Percentiles rank a stretch among this genome's conserved stretches.
Conservation (phyloP, 1,139 yeast species). For the Geotrichum histeridarum region DNA sequence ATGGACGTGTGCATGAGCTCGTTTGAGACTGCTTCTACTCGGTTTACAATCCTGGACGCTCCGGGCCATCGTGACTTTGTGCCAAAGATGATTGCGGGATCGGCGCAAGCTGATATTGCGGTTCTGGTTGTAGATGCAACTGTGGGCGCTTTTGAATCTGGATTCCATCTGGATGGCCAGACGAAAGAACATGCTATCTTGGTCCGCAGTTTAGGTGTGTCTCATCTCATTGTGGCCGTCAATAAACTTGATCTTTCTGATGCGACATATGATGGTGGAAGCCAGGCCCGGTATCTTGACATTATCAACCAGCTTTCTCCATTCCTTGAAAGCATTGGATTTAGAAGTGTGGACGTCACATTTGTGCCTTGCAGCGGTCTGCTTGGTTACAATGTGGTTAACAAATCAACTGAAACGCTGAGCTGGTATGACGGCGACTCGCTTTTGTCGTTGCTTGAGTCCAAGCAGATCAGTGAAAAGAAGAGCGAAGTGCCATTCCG, state of each 20-base stretch:
- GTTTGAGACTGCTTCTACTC: conserved; percentile 60
- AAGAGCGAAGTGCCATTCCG: conserved; percentile 37
- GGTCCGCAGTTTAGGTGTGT: conserved; percentile 80
- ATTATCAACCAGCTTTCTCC: conserved; percentile 55
- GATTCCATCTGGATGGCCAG: conserved; percentile 83
- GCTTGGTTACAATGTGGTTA: conserved; percentile 73
- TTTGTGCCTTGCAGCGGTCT: conserved; percentile 87
- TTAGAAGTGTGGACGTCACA: conserved; percentile 44
- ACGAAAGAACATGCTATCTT: conserved; percentile 88
- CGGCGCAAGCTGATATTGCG: conserved; percentile 74
- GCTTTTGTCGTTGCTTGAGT: conserved; percentile 50
- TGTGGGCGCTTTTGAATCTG: conserved; percentile 82
- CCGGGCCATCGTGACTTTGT: conserved; percentile 98
- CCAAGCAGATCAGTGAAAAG: conserved; percentile 24
- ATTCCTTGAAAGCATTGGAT: conserved; percentile 61
- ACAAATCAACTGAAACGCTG: conserved; percentile 34
- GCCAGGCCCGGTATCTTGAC: conserved; percentile 55
- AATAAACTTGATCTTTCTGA: conserved; percentile 78
- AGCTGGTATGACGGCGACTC: conserved; percentile 67
- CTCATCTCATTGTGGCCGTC: conserved; percentile 66
- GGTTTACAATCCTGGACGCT: conserved; percentile 89
- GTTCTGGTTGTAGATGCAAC: conserved; percentile 72
- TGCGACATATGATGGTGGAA: conserved; percentile 45
- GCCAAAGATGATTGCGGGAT: conserved; percentile 98
- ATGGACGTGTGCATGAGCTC: conserved; percentile 84